Evolutionary conservation across 192 early-diverging fungal genomes (phyloP).

Genomic region (Coemansia sp.): DNA sequence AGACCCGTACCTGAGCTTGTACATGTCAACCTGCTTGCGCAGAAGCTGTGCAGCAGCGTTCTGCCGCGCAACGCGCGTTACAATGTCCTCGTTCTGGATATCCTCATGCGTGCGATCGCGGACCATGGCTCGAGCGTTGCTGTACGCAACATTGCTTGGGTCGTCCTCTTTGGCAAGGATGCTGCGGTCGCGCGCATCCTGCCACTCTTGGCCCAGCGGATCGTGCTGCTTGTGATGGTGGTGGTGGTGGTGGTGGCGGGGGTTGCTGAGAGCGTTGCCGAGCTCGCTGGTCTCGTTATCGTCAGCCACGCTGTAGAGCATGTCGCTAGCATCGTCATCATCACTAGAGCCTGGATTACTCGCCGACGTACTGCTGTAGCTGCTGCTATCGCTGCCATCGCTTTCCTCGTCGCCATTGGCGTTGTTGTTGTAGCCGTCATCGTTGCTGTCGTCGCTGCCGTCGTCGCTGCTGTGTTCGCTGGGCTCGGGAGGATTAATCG

Average conservation of each 20-base stretch:
- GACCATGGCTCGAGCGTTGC: conserved; percentile 15
- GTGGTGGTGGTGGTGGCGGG: neutral
- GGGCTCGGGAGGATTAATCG: conserved; percentile 29
- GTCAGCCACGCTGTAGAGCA: neutral
- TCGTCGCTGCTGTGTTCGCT: conserved; percentile 1
- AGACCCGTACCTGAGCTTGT: conserved; percentile 41
- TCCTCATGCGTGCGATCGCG: conserved; percentile 9
- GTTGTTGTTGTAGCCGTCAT: neutral
- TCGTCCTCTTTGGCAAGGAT: neutral
- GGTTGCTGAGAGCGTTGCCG: neutral
- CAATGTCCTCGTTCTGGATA: conserved; percentile 20
- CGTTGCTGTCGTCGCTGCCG: neutral
- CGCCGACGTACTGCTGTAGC: neutral
- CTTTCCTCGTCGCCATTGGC: neutral
- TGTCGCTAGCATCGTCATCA: neutral
- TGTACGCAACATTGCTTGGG: conserved; percentile 15
- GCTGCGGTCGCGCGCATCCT: conserved; percentile 5
- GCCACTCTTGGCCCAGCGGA: neutral
- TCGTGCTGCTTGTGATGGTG: neutral
- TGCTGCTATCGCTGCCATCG: conserved; percentile 8
- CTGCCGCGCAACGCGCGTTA: conserved; percentile 21
- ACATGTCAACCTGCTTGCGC: conserved; percentile 39
- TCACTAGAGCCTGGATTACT: neutral
- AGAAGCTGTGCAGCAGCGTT: conserved; percentile 24
- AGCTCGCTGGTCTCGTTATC: neutral